phyloP scores from a whole-genome alignment of 805 yeast species.

The Yamadazyma laniorum region DNA sequence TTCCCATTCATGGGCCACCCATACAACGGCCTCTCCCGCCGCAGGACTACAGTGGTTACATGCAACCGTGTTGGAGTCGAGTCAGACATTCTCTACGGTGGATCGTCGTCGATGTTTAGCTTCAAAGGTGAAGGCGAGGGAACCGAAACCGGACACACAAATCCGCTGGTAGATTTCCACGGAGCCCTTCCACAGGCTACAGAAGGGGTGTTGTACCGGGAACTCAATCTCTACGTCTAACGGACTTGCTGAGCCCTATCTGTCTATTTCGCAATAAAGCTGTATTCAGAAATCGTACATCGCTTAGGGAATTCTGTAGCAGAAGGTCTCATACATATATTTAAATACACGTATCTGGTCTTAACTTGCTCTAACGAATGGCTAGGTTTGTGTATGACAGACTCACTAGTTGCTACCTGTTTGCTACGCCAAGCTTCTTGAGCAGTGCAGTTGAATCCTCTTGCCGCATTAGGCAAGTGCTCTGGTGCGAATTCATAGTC shows the following conservation, averaged over 20 bases:
- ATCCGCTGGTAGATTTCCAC: constrained; percentile 50
- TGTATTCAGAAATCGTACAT: too few species aligned
- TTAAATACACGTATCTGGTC: neutral
- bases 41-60: constrained; percentile 40
- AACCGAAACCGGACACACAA: constrained; percentile 37
- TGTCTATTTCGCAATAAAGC: neutral
- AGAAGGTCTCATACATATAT: neutral
- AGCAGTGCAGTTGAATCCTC: too few species aligned
- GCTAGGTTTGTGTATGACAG: too few species aligned
- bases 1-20: constrained; percentile 55
- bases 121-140: constrained; percentile 39
- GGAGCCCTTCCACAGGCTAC: constrained; percentile 62
- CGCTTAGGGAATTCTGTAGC: too few species aligned
- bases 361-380: neutral
- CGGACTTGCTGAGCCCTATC: neutral
- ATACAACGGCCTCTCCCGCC: constrained; percentile 22
- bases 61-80: constrained; percentile 84
- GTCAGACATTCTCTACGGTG: constrained; percentile 63
- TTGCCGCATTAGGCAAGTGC: too few species aligned
- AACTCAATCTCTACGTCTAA: constrained; percentile 29
- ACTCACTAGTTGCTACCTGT: too few species aligned
- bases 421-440: too few species aligned
- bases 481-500: too few species aligned
- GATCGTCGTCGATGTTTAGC: constrained; percentile 56
- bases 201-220: constrained; percentile 65